These are phyloP conservation scores for Hysterium pulicare DNA, from an alignment of 2,329 filamentous ascomycete species.

Conservation along the genomic window DNA sequence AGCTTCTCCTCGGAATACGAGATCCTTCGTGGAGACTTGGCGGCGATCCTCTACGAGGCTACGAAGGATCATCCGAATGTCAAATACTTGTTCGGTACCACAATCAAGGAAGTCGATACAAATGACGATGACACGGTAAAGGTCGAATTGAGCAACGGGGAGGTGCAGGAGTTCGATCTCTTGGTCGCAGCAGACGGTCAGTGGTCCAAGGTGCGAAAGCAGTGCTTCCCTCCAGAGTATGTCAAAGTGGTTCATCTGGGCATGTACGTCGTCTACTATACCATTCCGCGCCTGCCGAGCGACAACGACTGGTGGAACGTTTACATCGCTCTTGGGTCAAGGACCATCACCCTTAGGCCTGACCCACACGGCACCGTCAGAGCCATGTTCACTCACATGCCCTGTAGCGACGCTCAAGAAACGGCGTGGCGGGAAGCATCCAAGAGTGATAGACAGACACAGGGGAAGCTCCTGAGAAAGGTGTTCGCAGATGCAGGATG, in stretches of 20 bases:
- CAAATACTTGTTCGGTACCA: conserved; percentile 11
- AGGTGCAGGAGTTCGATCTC: conserved; percentile 5
- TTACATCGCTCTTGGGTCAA: conserved; percentile 7
- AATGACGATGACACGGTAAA: conserved; percentile 4
- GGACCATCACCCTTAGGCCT: conserved; percentile 18
- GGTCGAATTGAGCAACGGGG: conserved; percentile 7
- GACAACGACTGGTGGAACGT: conserved; percentile 11
- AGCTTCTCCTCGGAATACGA: conserved; percentile 18
- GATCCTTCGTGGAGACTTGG: conserved; percentile 18
- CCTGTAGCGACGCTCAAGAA: conserved; percentile 6
- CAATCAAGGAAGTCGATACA: conserved; percentile 5
- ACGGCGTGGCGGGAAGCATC: conserved; percentile 7
- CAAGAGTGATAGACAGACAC: conserved; percentile 11
- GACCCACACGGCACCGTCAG: conserved; percentile 23
- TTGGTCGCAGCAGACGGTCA: conserved; percentile 13
- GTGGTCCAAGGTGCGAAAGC: conserved; percentile 11
- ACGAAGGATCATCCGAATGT: conserved; percentile 9
- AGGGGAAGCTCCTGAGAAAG: conserved; percentile 39
- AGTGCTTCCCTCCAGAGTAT: conserved; percentile 7
- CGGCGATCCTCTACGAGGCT: conserved; percentile 23
- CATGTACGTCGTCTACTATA: conserved; percentile 11
- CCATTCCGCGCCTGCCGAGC: conserved; percentile 5
- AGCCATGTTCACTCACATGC: conserved; percentile 11
- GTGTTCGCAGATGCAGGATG: conserved; percentile 43
- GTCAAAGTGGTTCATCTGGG: conserved; percentile 6